Conservation (phyloP, 345 rosid species). For the Citrus mangshanensis region DNA sequence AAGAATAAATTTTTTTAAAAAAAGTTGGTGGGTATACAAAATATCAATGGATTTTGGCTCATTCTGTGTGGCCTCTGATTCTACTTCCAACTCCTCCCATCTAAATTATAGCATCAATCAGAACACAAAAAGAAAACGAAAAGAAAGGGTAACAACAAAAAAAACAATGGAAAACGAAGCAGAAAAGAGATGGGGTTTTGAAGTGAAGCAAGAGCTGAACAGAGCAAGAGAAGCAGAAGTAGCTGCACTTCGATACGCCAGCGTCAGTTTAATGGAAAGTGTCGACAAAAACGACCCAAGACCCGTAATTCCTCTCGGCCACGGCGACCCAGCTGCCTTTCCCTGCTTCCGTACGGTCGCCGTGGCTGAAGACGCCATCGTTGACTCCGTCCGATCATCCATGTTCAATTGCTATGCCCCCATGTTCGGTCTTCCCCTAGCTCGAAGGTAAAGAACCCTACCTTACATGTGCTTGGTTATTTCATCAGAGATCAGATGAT, state of each 20-base stretch:
- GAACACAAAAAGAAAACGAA: no score
- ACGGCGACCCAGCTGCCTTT: slow-evolving; percentile 72
- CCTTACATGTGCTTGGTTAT: background rate
- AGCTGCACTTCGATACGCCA: slow-evolving; percentile 37
- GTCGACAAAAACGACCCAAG: slow-evolving; percentile 36
- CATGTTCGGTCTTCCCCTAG: slow-evolving; percentile 49
- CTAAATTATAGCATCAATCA: no score
- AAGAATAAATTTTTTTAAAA: no score
- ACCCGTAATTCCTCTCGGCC: slow-evolving; percentile 49
- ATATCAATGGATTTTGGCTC: no score
- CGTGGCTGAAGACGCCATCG: slow-evolving; percentile 56
- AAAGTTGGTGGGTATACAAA: no score
- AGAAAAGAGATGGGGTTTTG: slow-evolving; percentile 28
- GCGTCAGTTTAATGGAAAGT: slow-evolving; percentile 30
- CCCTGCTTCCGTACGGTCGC: slow-evolving; percentile 51
- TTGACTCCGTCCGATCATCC: slow-evolving; percentile 47
- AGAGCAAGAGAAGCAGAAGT: slow-evolving; percentile 1
- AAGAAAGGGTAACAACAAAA: no score
- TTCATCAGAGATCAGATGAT: no score
- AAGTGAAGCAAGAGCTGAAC: slow-evolving; percentile 23
- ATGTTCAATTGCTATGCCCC: slow-evolving; percentile 47
- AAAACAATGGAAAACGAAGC: slow-evolving; percentile 13
- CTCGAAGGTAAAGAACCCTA: slow-evolving; percentile 40
- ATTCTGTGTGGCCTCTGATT: no score
- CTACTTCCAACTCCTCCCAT: no score